A percentile compares a stretch with the other conserved stretches of the same genome.
Conservation (phyloP, 2,329 filamentous ascomycete species). For the Colletotrichum scovillei region DNA sequence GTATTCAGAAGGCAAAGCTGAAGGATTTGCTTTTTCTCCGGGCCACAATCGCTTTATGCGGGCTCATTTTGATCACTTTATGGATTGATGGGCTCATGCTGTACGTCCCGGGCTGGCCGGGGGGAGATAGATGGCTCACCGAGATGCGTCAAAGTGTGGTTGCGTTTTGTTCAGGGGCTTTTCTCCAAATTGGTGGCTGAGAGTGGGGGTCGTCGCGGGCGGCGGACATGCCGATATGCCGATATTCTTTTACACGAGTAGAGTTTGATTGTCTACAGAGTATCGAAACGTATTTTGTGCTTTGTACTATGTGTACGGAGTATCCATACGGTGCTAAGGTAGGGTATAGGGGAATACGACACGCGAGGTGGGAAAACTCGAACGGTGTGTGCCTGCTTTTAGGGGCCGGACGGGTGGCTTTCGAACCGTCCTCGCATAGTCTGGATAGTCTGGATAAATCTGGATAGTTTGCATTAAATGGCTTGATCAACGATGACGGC, state of each 20-base stretch:
- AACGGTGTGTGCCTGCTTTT: conserved; percentile 3
- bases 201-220: conserved; percentile 6
- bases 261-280: background rate
- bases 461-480: background rate
- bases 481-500: background rate
- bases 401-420: background rate
- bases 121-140: background rate
- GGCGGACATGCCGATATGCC: conserved; percentile 22
- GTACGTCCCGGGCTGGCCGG: conserved; percentile 17
- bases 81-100: conserved; percentile 20
- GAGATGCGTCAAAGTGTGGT: background rate
- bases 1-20: background rate
- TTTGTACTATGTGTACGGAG: no score
- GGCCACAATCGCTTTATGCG: background rate
- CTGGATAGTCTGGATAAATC: background rate
- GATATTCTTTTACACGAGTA: conserved; percentile 20
- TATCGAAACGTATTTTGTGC: background rate
- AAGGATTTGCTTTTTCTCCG: no score
- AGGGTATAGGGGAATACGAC: background rate
- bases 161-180: background rate
- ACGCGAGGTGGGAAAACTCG: background rate
- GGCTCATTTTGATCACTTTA: conserved; percentile 18
- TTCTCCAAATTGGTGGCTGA: conserved; percentile 1
- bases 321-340: background rate
- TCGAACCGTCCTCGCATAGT: background rate